Conservation (phyloP, 345 rosid species). For the Erodium maritimum region DNA sequence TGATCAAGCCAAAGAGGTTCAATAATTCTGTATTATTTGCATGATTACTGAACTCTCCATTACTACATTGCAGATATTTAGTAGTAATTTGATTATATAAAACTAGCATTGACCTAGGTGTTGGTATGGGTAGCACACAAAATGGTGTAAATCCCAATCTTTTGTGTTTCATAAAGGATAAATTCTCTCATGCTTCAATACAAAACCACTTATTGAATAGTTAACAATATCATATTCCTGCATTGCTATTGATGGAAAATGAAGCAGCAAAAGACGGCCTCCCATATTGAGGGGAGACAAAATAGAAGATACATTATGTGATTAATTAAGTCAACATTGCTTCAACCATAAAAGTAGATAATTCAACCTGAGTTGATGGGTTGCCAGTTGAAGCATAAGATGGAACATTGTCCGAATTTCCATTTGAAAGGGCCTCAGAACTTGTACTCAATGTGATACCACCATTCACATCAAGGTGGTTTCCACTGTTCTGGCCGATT, state of each 20-base stretch:
- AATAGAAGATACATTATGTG: background rate
- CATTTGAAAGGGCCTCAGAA: constrained; percentile 31
- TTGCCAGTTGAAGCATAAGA: constrained; percentile 38
- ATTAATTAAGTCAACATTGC: background rate
- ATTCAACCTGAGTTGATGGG: constrained; percentile 40
- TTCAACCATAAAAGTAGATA: background rate
- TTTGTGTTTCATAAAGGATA: too few relatives aligned
- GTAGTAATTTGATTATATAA: too few relatives aligned
- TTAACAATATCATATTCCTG: background rate
- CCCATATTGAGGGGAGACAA: background rate
- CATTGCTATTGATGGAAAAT: background rate
- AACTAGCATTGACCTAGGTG: too few relatives aligned
- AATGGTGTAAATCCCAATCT: too few relatives aligned
- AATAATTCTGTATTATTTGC: too few relatives aligned
- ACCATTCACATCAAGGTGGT: constrained; percentile 43
- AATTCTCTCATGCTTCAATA: too few relatives aligned
- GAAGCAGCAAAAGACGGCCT: background rate
- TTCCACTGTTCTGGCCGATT: constrained; percentile 40
- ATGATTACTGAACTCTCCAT: too few relatives aligned
- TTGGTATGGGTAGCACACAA: too few relatives aligned
- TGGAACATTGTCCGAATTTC: constrained; percentile 32
- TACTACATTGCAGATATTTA: too few relatives aligned
- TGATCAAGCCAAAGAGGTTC: too few relatives aligned
- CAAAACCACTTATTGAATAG: background rate
- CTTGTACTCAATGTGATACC: constrained; percentile 20